Evolutionary conservation across 202 grass and related monocot genomes (phyloP), one percentile per base, ranked within the genome.

Genomic region (Schoenoplectus triqueter): DNA sequence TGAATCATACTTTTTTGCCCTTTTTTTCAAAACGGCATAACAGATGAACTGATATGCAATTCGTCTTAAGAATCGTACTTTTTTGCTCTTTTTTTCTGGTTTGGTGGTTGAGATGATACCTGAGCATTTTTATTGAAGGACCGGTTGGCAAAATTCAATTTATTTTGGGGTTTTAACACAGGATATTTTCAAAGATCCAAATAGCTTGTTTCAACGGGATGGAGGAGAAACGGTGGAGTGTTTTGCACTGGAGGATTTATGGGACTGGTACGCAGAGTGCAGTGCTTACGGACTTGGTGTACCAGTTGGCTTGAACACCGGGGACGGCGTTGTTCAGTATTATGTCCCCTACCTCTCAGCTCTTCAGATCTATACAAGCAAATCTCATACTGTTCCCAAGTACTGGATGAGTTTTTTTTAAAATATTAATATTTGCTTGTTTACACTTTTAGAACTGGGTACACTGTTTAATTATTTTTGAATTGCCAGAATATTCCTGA

Each of bases 311-410:
- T 82, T 91, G 15, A 85, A 88, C 48, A 85, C 73, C 1, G 79
- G 66, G 62, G 62, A 87, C 2, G 64, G 54, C 7, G 64, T 90
- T 44, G 89, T 89, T 17, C 89, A 92, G 40, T 90, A 97, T 67
- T 97, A 87, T 69, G 86, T 86, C 6, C 94, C 94, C 2, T 93
- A 91, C 79, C 67, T 97, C 57, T 97, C 91, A 7, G 94, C 94
- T 10, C 72, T 96, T 64, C 94, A 97, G 85, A 85, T 97, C 39
- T 97, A 97, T 77, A 93, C 94, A 15, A 87, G 61, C 87, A 96
- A 85, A 50, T 72, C 86, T 66, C 71, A 21, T 76, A 65, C 59
- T 3, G 40, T 57, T 69, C 39, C 84, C 5, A 95, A 87, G 93
- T 95, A 68, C 0, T 14, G 15, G 11, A 31, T 31, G 3, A 42